Evolutionary conservation across 202 grass and related monocot genomes (phyloP).

Genomic region (Alloteropsis angusta): DNA sequence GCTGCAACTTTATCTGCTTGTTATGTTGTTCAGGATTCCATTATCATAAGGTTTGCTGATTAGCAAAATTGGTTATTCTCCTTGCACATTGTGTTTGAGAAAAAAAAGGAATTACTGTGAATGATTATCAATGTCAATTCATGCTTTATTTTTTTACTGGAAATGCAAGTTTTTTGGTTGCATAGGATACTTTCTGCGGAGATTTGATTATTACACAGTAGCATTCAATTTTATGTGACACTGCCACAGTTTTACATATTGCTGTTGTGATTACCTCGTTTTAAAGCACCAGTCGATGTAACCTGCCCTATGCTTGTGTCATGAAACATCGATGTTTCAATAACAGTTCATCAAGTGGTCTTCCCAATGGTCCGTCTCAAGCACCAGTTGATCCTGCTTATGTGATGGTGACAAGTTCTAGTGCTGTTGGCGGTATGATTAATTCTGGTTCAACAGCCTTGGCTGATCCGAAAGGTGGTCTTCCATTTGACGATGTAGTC

Average conservation of each 20-base stretch:
- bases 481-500: conserved; percentile 9
- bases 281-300: neutral
- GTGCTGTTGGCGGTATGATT: conserved; percentile 20
- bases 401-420: conserved; percentile 27
- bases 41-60: no score
- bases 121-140: neutral
- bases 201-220: neutral
- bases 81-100: no score
- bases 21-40: no score
- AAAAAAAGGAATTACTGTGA: no score
- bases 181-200: neutral
- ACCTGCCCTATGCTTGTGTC: neutral
- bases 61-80: no score
- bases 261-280: neutral
- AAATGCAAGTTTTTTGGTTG: neutral
- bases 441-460: conserved; percentile 6
- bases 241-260: neutral
- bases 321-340: neutral
- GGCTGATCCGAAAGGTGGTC: conserved; percentile 23
- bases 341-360: conserved; percentile 43
- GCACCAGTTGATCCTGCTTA: no score
- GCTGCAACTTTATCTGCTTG: no score
- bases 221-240: neutral
- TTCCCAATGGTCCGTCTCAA: conserved; percentile 45
- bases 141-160: neutral